Percentiles rank a stretch among this genome's conserved stretches.
These are phyloP conservation scores for Suillus sp. DNA, from an alignment of 768 basidiomycete genomes.

Conservation along the genomic window DNA sequence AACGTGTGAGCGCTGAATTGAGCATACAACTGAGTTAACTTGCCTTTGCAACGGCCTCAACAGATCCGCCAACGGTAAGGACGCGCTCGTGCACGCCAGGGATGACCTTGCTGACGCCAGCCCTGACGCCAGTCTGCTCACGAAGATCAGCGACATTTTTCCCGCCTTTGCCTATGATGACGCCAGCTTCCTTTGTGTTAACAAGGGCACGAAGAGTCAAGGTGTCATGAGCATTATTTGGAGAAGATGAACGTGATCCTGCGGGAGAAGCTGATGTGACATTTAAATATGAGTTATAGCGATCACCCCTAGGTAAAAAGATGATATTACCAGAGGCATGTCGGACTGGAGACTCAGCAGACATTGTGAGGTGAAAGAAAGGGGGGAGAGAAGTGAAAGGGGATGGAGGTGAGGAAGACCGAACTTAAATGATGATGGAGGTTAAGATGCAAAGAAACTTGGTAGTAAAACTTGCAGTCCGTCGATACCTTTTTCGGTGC, in stretches of 20 bases:
- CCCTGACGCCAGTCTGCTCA: slow-evolving; percentile 94
- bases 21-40: slow-evolving; percentile 21
- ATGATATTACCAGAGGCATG: slow-evolving; percentile 54
- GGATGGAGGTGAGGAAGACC: slow-evolving; percentile 21
- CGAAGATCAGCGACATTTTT: slow-evolving; percentile 98
- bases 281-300: slow-evolving; percentile 3
- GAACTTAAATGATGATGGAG: slow-evolving; percentile 10
- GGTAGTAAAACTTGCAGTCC: slow-evolving; percentile 14
- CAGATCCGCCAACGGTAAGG: slow-evolving; percentile 88
- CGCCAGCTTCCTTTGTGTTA: slow-evolving; percentile 94
- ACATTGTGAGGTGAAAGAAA: slow-evolving; percentile 46
- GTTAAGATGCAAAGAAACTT: slow-evolving; percentile 9
- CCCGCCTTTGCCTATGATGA: slow-evolving; percentile 96
- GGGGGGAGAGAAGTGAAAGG: slow-evolving; percentile 13
- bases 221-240: slow-evolving; percentile 61
- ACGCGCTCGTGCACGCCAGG: slow-evolving; percentile 98
- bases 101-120: slow-evolving; percentile 98
- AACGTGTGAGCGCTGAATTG: slow-evolving; percentile 14
- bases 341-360: slow-evolving; percentile 59
- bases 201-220: slow-evolving; percentile 94
- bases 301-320: slow-evolving; percentile 20
- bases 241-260: slow-evolving; percentile 76
- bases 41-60: slow-evolving; percentile 93
- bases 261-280: slow-evolving; percentile 51
- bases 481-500: slow-evolving; percentile 22